phyloP scores from a whole-genome alignment of 108 stramenopile genomes.

The Pseudonitzschia delicatissima region DNA sequence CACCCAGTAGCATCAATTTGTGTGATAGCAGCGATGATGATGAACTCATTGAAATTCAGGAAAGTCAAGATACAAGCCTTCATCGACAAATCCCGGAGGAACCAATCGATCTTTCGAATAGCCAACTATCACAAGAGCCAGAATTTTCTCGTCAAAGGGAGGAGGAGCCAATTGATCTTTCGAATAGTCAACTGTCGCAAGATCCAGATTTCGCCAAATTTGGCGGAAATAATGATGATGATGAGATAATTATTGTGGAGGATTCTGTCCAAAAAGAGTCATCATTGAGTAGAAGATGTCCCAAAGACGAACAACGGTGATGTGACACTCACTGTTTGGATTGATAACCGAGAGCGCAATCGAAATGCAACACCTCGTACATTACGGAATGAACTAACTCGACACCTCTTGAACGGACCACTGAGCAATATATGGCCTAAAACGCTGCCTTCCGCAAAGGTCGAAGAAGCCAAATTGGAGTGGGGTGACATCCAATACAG shows the following conservation, averaged over 20 bases:
- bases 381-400: constrained; percentile 24
- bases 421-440: constrained; percentile 17
- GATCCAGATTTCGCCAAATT: neutral
- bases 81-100: neutral
- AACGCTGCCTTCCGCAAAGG: neutral
- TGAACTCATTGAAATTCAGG: neutral
- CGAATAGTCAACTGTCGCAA: neutral
- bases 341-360: constrained; percentile 35
- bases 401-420: constrained; percentile 6
- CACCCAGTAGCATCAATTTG: neutral
- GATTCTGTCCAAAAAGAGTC: neutral
- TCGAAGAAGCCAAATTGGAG: constrained; percentile 15
- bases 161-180: neutral
- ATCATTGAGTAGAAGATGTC: neutral
- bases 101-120: constrained; percentile 1
- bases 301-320: neutral
- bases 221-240: neutral
- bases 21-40: neutral
- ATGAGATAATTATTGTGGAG: neutral
- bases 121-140: neutral
- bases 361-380: constrained; percentile 28
- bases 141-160: neutral
- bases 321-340: constrained; percentile 13
- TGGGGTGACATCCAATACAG: constrained; percentile 33
- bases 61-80: neutral